Evolutionary conservation across 352 stramenopile species (phyloP).

Genomic region (Phytophthora constricta): DNA sequence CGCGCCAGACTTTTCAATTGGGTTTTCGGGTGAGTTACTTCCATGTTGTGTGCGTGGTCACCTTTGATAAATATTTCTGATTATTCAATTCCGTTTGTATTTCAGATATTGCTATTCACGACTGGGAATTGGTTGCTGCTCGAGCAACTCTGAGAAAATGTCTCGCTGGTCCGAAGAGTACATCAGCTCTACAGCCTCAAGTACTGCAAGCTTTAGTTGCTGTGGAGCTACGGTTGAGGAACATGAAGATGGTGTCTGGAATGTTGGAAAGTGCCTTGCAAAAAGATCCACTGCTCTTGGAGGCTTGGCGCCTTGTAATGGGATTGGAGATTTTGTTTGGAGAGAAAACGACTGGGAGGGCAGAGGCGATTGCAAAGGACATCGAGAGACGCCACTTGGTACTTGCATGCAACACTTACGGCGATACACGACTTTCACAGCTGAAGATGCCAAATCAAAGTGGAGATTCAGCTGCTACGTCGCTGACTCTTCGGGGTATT

Average conservation of each 20-base stretch:
- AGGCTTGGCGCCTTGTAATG: conserved; percentile 56
- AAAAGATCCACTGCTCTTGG: conserved; percentile 45
- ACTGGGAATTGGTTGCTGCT: conserved; percentile 58
- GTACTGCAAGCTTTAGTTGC: conserved; percentile 49
- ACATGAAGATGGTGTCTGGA: conserved; percentile 49
- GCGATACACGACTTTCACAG: conserved; percentile 23
- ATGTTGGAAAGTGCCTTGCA: conserved; percentile 42
- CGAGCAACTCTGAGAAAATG: conserved; percentile 44
- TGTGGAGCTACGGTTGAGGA: conserved; percentile 45
- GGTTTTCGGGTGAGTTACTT: conserved; percentile 47
- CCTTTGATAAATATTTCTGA: not conserved
- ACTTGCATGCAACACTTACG: conserved; percentile 41
- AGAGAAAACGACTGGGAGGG: conserved; percentile 17
- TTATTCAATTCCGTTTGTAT: not conserved
- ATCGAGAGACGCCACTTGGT: conserved; percentile 46
- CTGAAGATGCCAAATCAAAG: not conserved
- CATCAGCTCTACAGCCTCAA: conserved; percentile 23
- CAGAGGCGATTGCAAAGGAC: conserved; percentile 35
- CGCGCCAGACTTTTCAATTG: conserved; percentile 49
- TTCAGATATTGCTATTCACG: conserved; percentile 45
- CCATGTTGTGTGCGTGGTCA: not conserved
- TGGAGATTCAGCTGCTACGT: conserved; percentile 5
- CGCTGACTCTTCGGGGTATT: conserved; percentile 32
- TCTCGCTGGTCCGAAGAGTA: conserved; percentile 36
- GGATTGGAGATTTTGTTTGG: conserved; percentile 70